Conservation (phyloP, 2,329 filamentous ascomycete genomes). For the Ilyonectria sp. region DNA sequence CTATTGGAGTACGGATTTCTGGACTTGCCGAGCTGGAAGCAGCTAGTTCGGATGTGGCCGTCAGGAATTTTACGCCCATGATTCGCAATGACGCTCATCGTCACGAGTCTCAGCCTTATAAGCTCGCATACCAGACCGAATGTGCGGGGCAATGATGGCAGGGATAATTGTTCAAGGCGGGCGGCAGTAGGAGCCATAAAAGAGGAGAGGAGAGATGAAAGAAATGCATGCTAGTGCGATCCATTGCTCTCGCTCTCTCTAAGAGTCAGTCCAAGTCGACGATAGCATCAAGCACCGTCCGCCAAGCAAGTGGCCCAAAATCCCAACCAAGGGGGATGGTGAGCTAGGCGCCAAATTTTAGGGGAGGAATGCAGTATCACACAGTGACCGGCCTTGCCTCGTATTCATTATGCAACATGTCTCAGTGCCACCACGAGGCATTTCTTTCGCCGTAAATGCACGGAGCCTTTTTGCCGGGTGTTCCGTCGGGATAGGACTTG, state of each 20-base stretch:
- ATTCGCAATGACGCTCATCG: neutral
- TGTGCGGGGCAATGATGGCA: neutral
- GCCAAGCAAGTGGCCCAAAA: too few relatives aligned
- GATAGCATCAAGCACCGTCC: too few relatives aligned
- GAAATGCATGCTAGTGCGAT: too few relatives aligned
- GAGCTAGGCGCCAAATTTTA: too few relatives aligned
- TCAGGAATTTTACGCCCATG: neutral
- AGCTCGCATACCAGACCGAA: neutral
- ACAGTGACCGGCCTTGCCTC: neutral
- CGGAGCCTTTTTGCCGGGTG: neutral
- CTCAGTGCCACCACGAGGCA: neutral
- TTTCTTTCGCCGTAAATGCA: neutral
- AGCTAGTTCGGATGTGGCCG: neutral
- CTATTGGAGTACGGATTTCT: neutral
- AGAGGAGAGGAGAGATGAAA: too few relatives aligned
- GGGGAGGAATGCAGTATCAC: too few relatives aligned
- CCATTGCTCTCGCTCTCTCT: too few relatives aligned
- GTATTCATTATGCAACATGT: neutral
- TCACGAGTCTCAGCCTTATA: neutral
- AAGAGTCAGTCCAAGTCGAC: too few relatives aligned
- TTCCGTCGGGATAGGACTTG: neutral
- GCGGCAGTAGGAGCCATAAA: too few relatives aligned
- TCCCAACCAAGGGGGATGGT: too few relatives aligned
- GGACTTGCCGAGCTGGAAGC: neutral
- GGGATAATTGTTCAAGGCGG: too few relatives aligned